phyloP scores from a whole-genome alignment of 768 basidiomycete genomes.

The Hericium coralloides region DNA sequence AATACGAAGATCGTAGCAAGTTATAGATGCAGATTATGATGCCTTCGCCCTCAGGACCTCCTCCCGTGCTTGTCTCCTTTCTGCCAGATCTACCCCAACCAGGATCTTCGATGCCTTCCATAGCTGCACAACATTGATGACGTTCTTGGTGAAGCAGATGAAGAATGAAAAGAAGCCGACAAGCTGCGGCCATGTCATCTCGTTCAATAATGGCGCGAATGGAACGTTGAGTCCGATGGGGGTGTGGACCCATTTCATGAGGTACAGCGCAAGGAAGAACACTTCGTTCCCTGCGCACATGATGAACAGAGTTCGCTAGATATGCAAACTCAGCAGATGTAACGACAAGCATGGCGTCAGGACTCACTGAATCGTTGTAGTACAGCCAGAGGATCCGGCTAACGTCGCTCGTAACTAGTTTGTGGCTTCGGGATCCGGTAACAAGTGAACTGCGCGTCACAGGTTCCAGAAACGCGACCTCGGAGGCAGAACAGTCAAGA shows the following conservation, averaged over 20 bases:
- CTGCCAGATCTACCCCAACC: conserved; percentile 87
- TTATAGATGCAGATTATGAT: not conserved
- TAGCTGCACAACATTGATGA: conserved; percentile 92
- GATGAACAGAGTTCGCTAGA: conserved; percentile 76
- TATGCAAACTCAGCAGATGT: not conserved
- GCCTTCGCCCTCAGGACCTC: conserved; percentile 18
- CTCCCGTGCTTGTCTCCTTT: conserved; percentile 59
- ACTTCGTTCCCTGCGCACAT: conserved; percentile 94
- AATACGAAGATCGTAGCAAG: not conserved
- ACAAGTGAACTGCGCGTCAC: conserved; percentile 68
- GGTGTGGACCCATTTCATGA: conserved; percentile 74
- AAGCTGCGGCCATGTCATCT: conserved; percentile 68
- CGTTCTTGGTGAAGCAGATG: conserved; percentile 74
- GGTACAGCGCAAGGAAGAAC: conserved; percentile 92
- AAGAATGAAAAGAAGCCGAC: conserved; percentile 56
- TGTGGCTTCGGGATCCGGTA: conserved; percentile 90
- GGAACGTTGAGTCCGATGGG: conserved; percentile 40
- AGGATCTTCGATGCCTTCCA: conserved; percentile 97
- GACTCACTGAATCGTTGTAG: conserved; percentile 84
- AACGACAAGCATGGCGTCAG: not conserved
- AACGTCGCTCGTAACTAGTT: conserved; percentile 85
- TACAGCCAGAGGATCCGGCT: conserved; percentile 87
- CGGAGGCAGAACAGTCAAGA: not conserved
- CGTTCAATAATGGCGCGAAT: conserved; percentile 24
- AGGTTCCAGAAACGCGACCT: too few species aligned